Evolutionary conservation across 2,329 filamentous ascomycete species (phyloP).

Genomic region (Penicillium olsonii): DNA sequence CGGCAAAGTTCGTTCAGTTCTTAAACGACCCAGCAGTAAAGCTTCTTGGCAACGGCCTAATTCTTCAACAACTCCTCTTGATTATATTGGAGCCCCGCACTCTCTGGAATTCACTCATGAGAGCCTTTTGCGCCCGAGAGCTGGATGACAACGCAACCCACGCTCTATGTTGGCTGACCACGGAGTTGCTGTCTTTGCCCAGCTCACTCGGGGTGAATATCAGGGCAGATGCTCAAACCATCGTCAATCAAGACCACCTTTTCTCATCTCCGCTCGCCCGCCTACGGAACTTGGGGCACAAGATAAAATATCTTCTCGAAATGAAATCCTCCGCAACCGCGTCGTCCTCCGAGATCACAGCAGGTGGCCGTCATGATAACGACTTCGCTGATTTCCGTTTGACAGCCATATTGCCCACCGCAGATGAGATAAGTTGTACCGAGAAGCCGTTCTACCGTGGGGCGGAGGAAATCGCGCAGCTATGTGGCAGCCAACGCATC

Average conservation of each 20-base stretch:
- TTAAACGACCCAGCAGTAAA: slow-evolving; percentile 50
- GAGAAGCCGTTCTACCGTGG: slow-evolving; percentile 58
- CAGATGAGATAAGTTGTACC: slow-evolving; percentile 61
- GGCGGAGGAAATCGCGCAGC: slow-evolving; percentile 52
- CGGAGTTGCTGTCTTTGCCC: slow-evolving; percentile 50
- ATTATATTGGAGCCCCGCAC: slow-evolving; percentile 55
- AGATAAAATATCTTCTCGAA: slow-evolving; percentile 44
- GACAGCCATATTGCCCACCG: slow-evolving; percentile 66
- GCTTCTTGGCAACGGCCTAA: slow-evolving; percentile 52
- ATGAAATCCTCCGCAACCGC: slow-evolving; percentile 22
- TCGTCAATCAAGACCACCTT: slow-evolving; percentile 27
- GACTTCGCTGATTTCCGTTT: slow-evolving; percentile 63
- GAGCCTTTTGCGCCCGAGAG: slow-evolving; percentile 27
- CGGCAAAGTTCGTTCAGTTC: slow-evolving; percentile 41
- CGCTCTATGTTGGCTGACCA: slow-evolving; percentile 52
- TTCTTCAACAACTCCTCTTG: slow-evolving; percentile 51
- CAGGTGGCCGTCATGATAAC: slow-evolving; percentile 74
- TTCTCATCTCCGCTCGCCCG: slow-evolving; percentile 29
- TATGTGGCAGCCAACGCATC: slow-evolving; percentile 40
- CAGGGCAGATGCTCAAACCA: slow-evolving; percentile 30
- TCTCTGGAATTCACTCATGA: slow-evolving; percentile 55
- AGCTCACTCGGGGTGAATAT: slow-evolving; percentile 19
- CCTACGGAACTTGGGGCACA: slow-evolving; percentile 41
- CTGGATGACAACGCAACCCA: slow-evolving; percentile 37
- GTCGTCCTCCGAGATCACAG: slow-evolving; percentile 21